These are phyloP conservation scores for Zasmidium citrigriseum DNA, from an alignment of 2,329 filamentous ascomycete genomes.

Conservation along the genomic window DNA sequence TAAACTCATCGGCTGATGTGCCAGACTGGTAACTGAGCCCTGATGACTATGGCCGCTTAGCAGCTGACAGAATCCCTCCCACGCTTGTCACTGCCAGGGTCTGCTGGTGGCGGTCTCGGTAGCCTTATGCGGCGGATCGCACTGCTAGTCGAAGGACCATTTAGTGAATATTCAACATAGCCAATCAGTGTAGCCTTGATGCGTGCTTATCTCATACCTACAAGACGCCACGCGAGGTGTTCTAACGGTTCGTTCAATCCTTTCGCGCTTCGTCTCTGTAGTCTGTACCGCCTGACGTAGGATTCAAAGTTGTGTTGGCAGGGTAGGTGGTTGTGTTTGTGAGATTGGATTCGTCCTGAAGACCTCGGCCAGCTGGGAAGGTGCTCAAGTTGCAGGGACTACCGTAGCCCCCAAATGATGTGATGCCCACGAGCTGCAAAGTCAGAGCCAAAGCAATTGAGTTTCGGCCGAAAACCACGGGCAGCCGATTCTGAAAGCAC, in stretches of 20 bases:
- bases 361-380: too few relatives aligned
- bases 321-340: too few relatives aligned
- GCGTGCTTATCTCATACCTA: not conserved
- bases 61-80: not conserved
- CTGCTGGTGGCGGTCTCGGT: not conserved
- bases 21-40: not conserved
- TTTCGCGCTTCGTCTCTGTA: too few relatives aligned
- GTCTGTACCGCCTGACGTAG: too few relatives aligned
- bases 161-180: not conserved
- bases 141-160: not conserved
- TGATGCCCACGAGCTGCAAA: too few relatives aligned
- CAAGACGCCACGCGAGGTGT: not conserved
- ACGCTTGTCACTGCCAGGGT: not conserved
- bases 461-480: not conserved
- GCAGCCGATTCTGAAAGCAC: too few relatives aligned
- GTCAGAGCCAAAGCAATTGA: too few relatives aligned
- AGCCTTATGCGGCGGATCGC: not conserved
- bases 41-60: not conserved
- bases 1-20: not conserved
- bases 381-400: too few relatives aligned
- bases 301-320: too few relatives aligned
- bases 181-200: not conserved
- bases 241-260: too few relatives aligned
- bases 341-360: too few relatives aligned
- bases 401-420: too few relatives aligned